Evolutionary conservation across 129 eudicot genomes (phyloP).

Genomic region (Flaveria bidentis): DNA sequence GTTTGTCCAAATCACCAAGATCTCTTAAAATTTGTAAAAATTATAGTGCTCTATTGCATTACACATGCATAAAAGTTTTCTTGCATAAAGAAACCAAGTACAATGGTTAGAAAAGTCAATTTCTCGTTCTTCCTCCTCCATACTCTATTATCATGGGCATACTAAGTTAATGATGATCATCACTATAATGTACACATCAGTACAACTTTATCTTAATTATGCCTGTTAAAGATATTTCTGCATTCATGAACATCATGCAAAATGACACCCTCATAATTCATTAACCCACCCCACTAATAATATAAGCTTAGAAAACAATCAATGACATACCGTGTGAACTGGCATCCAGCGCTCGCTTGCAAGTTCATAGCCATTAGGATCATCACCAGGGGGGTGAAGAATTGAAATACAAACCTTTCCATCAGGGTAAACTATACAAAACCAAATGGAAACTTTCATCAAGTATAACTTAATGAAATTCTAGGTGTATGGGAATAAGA

Average conservation of each 20-base stretch:
- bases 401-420: constrained; percentile 97
- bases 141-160: neutral
- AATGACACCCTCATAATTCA: neutral
- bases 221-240: neutral
- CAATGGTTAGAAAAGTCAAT: neutral
- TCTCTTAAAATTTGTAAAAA: neutral
- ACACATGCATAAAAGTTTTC: neutral
- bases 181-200: neutral
- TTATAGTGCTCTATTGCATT: neutral
- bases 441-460: constrained; percentile 8
- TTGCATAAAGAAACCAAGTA: constrained; percentile 11
- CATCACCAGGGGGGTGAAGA: constrained; percentile 99
- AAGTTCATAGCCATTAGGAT: constrained; percentile 96
- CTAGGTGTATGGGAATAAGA: neutral
- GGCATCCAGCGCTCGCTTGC: constrained; percentile 99
- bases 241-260: constrained; percentile 8
- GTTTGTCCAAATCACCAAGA: constrained; percentile 1
- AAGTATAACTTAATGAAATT: neutral
- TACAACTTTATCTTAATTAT: neutral
- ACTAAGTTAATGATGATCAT: neutral
- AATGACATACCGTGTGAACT: constrained; percentile 84
- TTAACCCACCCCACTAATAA: neutral
- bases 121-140: constrained; percentile 7
- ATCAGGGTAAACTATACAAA: constrained; percentile 73
- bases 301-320: constrained; percentile 2